Evolutionary conservation across 2,329 filamentous ascomycete genomes (phyloP).

Genomic region (Orbilia brochopaga): DNA sequence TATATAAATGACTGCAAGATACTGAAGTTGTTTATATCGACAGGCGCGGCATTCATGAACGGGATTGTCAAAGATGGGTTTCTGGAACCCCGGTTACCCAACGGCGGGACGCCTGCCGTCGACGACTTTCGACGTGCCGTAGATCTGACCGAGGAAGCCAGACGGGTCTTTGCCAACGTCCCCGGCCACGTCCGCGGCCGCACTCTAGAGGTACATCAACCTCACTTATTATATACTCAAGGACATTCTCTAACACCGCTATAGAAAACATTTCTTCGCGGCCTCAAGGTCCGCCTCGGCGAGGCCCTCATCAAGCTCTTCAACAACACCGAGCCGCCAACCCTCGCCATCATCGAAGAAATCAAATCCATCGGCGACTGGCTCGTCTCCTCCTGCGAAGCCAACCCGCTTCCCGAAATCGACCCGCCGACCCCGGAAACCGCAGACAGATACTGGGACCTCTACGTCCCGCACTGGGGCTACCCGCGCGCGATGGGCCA

Average conservation of each 20-base stretch:
- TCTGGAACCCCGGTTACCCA: conserved; percentile 48
- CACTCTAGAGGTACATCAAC: conserved; percentile 41
- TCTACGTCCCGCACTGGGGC: conserved; percentile 53
- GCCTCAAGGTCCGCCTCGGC: conserved; percentile 41
- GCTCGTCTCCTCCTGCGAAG: conserved; percentile 44
- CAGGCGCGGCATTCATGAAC: conserved; percentile 53
- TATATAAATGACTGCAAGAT: conserved; percentile 20
- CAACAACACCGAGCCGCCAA: conserved; percentile 41
- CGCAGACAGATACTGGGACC: conserved; percentile 49
- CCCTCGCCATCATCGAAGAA: conserved; percentile 45
- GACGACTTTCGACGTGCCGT: conserved; percentile 43
- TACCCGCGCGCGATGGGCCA: conserved; percentile 52
- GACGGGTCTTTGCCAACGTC: conserved; percentile 33
- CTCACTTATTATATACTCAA: background rate
- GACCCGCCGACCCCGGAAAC: conserved; percentile 50
- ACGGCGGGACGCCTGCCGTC: conserved; percentile 36
- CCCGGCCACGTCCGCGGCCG: conserved; percentile 40
- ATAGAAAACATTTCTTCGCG: conserved; percentile 48
- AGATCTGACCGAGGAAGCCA: conserved; percentile 38
- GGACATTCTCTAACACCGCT: background rate
- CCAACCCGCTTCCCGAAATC: conserved; percentile 50
- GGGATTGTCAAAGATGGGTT: conserved; percentile 54
- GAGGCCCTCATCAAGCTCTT: conserved; percentile 44
- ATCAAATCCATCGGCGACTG: conserved; percentile 45
- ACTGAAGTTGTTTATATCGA: conserved; percentile 6